These are phyloP conservation scores for Crithidia brevicula DNA, from an alignment of 208 protist genomes.

Conservation along the genomic window DNA sequence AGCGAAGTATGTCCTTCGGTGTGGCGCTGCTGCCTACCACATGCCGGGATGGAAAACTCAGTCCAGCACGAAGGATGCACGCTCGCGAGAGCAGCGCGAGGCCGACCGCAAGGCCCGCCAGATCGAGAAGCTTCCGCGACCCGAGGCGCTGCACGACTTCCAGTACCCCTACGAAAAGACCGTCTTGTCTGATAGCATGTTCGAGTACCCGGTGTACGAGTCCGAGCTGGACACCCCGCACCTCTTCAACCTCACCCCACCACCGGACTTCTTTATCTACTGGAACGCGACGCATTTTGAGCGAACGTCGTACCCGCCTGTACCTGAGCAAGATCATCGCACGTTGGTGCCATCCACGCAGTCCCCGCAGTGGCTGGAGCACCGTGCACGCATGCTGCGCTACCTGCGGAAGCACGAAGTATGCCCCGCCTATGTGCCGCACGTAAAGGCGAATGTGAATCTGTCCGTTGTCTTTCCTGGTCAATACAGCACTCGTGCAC, in stretches of 20 bases:
- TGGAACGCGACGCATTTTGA: slow-evolving; percentile 88
- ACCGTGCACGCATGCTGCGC: slow-evolving; percentile 47
- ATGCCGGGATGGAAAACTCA: slow-evolving; percentile 90
- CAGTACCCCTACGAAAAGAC: slow-evolving; percentile 93
- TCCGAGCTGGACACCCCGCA: slow-evolving; percentile 89
- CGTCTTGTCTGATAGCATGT: slow-evolving; percentile 90
- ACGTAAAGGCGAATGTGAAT: slow-evolving; percentile 78
- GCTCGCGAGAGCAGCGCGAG: slow-evolving; percentile 88
- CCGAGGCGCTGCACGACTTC: slow-evolving; percentile 87
- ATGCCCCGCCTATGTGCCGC: slow-evolving; percentile 67
- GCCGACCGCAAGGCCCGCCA: slow-evolving; percentile 84
- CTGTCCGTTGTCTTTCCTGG: slow-evolving; percentile 87
- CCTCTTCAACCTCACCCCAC: slow-evolving; percentile 86
- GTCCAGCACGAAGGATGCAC: slow-evolving; percentile 82
- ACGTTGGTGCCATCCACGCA: slow-evolving; percentile 55
- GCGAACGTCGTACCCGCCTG: slow-evolving; percentile 73
- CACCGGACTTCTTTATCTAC: slow-evolving; percentile 90
- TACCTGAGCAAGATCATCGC: slow-evolving; percentile 77
- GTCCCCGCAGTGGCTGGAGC: slow-evolving; percentile 54
- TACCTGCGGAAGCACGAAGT: slow-evolving; percentile 91
- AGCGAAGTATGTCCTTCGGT: not conserved
- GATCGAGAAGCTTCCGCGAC: slow-evolving; percentile 89
- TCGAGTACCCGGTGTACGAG: slow-evolving; percentile 90
- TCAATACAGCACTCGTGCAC: slow-evolving; percentile 50
- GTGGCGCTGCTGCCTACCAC: slow-evolving; percentile 46